A percentile compares a stretch with the other conserved stretches of the same genome.
Conservation (phyloP, 768 basidiomycete genomes). For the Suillus fuscotomentosus region DNA sequence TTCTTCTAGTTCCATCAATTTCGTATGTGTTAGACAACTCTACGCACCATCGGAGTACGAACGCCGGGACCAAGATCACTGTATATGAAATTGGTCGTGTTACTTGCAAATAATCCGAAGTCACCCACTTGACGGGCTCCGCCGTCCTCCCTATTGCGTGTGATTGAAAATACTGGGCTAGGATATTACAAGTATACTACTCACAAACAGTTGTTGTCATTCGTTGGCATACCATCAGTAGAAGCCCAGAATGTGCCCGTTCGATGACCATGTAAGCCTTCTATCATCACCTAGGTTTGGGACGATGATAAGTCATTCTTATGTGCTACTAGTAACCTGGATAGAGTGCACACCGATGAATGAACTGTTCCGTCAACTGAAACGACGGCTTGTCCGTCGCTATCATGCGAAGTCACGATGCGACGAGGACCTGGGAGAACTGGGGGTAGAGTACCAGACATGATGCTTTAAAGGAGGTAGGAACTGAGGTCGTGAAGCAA, state of each 20-base stretch:
- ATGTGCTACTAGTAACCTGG: neutral
- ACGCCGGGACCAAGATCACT: conserved; percentile 57
- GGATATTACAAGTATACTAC: neutral
- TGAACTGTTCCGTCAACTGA: conserved; percentile 33
- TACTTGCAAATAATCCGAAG: conserved; percentile 39
- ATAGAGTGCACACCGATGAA: conserved; percentile 30
- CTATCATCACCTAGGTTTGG: neutral
- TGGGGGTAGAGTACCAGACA: conserved; percentile 9
- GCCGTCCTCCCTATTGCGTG: conserved; percentile 46
- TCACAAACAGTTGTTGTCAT: conserved; percentile 52
- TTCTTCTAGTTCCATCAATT: neutral
- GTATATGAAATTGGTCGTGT: conserved; percentile 47
- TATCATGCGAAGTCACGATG: conserved; percentile 50
- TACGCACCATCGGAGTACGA: conserved; percentile 46
- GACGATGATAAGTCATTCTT: neutral
- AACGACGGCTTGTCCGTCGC: conserved; percentile 40
- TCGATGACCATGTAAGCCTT: conserved; percentile 7
- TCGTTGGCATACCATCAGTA: conserved; percentile 45
- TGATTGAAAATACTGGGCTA: neutral
- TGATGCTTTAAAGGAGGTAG: neutral
- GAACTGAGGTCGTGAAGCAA: neutral
- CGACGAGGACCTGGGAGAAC: conserved; percentile 42
- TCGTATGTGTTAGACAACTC: neutral
- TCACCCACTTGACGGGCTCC: conserved; percentile 41
- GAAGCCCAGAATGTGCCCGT: conserved; percentile 48